Base-by-base conservation (phyloP, 345 rosid species). In the Stellera chamaejasme region DNA sequence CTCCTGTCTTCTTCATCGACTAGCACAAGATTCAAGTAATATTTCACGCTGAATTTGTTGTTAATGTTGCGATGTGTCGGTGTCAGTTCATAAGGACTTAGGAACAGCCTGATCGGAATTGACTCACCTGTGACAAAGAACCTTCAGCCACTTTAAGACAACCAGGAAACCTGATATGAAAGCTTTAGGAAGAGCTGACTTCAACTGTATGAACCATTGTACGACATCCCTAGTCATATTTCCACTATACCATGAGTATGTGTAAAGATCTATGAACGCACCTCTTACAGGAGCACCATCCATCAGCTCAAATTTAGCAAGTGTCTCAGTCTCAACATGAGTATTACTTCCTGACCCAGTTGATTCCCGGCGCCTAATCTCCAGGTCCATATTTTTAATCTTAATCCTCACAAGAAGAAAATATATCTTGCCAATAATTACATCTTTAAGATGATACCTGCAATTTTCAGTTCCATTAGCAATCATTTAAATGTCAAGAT, bases 211-310 rank as follows among this genome's bases (percentile, higher is more conserved):
- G 42, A 55, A 60, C 51, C 45, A 44, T 23, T 19, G 48, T 16
- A 23, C 27, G 23, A 13, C 10, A 32, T 43, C 51, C 14, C 4
- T 15, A 13, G 28, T 53, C 43, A 6, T 48, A 48, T 45, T 59
- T 59, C 19, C 2, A 50, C 52, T 41, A 36, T 32, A 8, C 7
- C 15, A 57, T 25, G 44, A 68, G 47, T 10, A 12, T 11, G 1
- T 10, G 25, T 11, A 7, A 51, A 63, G 14, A 26, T 28, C 11
- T 19, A 45, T 4, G 27, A 14, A 48, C 65, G 44, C 78, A 93
- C 99, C 99, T 85, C 99, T 80, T 52, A 94, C 97, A 0, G 99
- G 96, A 72, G 95, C 96, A 52, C 99, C 99, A 71, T 94, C 99
- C 99, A 94, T 94, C 78, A 94, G 61, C 75, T 90, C 99, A 52